Conservation (phyloP, 73 alveolate genomes). For the Paramecium pentaurelia region DNA sequence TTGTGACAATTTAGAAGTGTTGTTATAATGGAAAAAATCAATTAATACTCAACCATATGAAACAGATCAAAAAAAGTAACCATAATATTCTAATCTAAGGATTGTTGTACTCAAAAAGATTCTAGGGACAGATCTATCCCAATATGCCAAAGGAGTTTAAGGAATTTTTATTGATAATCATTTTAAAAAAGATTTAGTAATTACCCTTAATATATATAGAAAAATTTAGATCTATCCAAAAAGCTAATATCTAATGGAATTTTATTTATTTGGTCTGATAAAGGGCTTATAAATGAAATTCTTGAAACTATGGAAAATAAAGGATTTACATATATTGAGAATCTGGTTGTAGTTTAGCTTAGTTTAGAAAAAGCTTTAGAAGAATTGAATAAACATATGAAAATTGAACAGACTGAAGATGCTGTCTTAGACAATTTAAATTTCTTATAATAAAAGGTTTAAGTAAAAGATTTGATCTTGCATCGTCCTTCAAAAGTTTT, state of each 20-base stretch:
- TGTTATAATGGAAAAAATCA: background rate
- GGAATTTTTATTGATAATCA: background rate
- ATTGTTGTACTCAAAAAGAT: background rate
- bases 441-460: background rate
- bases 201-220: background rate
- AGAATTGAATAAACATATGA: constrained; percentile 26
- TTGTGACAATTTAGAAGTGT: background rate
- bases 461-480: constrained; percentile 19
- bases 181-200: background rate
- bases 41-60: background rate
- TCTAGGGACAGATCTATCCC: background rate
- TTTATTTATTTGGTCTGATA: constrained; percentile 57
- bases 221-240: constrained; percentile 10
- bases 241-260: constrained; percentile 39
- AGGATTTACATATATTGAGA: constrained; percentile 54
- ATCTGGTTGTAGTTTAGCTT: constrained; percentile 11
- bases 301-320: constrained; percentile 36
- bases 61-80: background rate
- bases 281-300: constrained; percentile 3
- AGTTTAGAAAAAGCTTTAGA: constrained; percentile 8
- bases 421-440: constrained; percentile 40
- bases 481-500: background rate
- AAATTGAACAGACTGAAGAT: constrained; percentile 29
- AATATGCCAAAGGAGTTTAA: background rate
- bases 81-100: background rate